Conservation (phyloP, 345 rosid species). For the Corchorus capsularis region DNA sequence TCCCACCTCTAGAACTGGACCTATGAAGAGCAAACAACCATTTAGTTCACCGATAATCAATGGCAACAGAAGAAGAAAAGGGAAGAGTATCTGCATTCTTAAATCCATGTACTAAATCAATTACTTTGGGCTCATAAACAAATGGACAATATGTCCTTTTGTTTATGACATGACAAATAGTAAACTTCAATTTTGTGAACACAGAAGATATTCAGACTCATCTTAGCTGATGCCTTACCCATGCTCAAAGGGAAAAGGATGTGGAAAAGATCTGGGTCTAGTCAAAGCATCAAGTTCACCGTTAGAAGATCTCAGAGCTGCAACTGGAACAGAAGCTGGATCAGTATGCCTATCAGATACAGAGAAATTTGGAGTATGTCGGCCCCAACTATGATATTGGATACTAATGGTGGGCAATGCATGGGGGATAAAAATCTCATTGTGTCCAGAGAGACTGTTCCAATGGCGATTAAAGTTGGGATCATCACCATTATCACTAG, state of each 20-base stretch:
- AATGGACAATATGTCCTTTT: not conserved
- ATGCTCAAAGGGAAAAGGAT: slow-evolving; percentile 47
- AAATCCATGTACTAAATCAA: not conserved
- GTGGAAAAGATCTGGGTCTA: slow-evolving; percentile 40
- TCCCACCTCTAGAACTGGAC: slow-evolving; percentile 50
- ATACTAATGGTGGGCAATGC: slow-evolving; percentile 49
- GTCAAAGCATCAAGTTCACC: slow-evolving; percentile 39
- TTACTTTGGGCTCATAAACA: not conserved
- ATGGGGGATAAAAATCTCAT: slow-evolving; percentile 48
- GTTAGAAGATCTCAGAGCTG: slow-evolving; percentile 42
- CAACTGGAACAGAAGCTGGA: slow-evolving; percentile 44
- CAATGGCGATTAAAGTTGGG: slow-evolving; percentile 48
- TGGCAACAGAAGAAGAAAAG: not conserved
- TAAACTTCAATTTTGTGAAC: not conserved
- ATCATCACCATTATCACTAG: slow-evolving; percentile 43
- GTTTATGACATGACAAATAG: not conserved
- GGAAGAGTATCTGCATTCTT: not conserved
- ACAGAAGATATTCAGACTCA: not conserved
- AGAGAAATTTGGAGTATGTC: slow-evolving; percentile 44
- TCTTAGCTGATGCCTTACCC: slow-evolving; percentile 36
- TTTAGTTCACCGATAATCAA: not conserved
- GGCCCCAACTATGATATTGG: slow-evolving; percentile 53
- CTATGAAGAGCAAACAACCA: slow-evolving; percentile 27
- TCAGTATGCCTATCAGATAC: slow-evolving; percentile 42
- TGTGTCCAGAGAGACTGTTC: slow-evolving; percentile 47